Evolutionary conservation across 2,329 filamentous ascomycete species (phyloP), one percentile per base, ranked within the genome.

Genomic region (Aspergillus brunneoviolaceus): DNA sequence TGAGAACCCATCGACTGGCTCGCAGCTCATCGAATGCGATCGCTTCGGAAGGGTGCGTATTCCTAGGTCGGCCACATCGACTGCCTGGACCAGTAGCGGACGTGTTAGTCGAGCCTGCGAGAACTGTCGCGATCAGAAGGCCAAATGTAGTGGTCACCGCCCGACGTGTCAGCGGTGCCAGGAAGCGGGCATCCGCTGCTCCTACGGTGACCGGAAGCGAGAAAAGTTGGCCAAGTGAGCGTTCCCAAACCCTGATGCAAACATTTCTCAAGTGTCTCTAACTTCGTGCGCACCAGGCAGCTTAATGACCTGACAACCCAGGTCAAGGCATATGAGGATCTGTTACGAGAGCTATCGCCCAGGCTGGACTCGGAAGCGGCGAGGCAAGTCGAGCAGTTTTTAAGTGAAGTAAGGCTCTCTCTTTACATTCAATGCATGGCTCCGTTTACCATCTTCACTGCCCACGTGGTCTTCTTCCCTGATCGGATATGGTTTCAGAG

Each of bases 111-210:
- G 70, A 35, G 78, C 78, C 5, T 80, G 78, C 58, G 77, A 80
- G 63, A 76, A 76, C 56, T 80, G 78, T 62, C 76, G 78, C 11
- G 74, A 78, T 48, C 73, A 78, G 55, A 80, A 80, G 66, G 78
- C 76, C 57, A 80, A 80, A 69, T 80, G 78, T 68, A 77, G 73
- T 62, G 78, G 78, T 6, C 75, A 79, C 66, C 74, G 73, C 47
- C 78, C 78, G 33, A 68, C 69, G 31, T 80, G 78, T 59, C 69
- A 76, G 57, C 72, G 78, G 52, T 80, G 78, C 61, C 71, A 75
- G 65, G 77, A 80, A 60, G 68, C 74, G 27, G 74, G 74, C 9
- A 70, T 76, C 42, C 61, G 60, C 4, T 80, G 78, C 66, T 75
- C 72, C 16, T 80, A 80, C 61, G 76, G 76, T 33, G 77, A 79